Evolutionary conservation across 2,329 filamentous ascomycete species (phyloP).

Genomic region (Bretziella fagacearum): DNA sequence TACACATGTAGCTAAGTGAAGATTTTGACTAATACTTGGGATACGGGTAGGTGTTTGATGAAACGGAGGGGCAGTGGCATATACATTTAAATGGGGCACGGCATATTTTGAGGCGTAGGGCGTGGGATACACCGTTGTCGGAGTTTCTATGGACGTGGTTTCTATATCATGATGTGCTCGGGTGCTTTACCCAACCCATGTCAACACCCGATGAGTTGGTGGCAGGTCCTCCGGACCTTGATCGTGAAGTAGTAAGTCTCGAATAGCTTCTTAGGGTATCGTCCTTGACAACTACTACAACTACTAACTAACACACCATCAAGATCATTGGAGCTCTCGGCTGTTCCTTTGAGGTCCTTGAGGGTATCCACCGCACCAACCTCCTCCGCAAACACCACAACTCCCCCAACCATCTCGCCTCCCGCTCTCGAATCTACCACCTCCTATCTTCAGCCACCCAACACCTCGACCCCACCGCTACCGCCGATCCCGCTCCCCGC

Average conservation of each 20-base stretch:
- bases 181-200: conserved; percentile 26
- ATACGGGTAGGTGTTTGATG: conserved; percentile 28
- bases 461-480: not conserved
- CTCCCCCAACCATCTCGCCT: conserved; percentile 14
- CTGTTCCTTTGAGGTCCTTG: conserved; percentile 30
- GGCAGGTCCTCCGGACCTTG: not conserved
- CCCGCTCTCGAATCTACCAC: conserved; percentile 6
- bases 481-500: conserved; percentile 18
- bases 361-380: conserved; percentile 28
- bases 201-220: not conserved
- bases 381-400: conserved; percentile 18
- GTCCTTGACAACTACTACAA: not conserved
- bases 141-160: conserved; percentile 30
- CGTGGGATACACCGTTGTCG: conserved; percentile 19
- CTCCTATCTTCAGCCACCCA: not conserved
- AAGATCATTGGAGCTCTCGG: conserved; percentile 31
- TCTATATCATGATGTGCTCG: conserved; percentile 30
- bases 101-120: conserved; percentile 21
- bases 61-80: conserved; percentile 29
- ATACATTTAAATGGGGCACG: conserved; percentile 29
- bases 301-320: not conserved
- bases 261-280: not conserved
- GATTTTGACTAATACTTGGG: not conserved
- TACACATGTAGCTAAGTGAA: no score
- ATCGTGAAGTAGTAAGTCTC: conserved; percentile 2